Evolutionary conservation across 495 filamentous ascomycete species (phyloP).

Genomic region (Aspergillus saccharolyticus): DNA sequence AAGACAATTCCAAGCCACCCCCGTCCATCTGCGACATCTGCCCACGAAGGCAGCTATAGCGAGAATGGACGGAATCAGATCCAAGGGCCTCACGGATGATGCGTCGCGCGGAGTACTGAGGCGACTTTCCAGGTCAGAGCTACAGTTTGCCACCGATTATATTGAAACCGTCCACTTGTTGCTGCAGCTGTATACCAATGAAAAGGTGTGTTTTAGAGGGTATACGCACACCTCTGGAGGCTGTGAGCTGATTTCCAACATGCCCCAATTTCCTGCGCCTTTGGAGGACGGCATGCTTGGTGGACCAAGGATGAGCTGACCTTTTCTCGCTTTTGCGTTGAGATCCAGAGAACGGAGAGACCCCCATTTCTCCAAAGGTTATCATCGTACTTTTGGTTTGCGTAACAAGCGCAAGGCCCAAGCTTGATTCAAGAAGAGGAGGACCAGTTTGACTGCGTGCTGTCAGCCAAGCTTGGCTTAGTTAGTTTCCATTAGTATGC

Average conservation of each 20-base stretch:
- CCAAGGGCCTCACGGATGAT: slow-evolving; percentile 1
- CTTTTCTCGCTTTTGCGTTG: not conserved
- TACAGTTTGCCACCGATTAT: not conserved
- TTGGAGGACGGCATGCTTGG: not conserved
- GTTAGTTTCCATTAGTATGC: not conserved
- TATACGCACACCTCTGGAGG: not conserved
- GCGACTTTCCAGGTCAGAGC: not conserved
- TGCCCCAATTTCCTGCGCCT: not conserved
- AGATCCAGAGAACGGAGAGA: not conserved
- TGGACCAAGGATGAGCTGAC: not conserved
- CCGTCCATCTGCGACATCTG: not conserved
- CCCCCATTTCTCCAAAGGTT: not conserved
- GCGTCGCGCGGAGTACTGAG: not conserved
- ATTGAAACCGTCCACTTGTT: not conserved
- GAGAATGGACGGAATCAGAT: not conserved
- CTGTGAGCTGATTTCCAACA: not conserved
- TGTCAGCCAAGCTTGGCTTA: slow-evolving; percentile 1
- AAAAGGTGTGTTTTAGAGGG: not conserved
- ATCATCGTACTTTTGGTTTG: not conserved
- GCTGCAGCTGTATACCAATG: not conserved
- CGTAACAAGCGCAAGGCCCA: not conserved
- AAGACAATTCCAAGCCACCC: not conserved
- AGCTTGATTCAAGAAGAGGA: not conserved
- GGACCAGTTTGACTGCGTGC: not conserved
- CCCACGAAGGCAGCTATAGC: not conserved